phyloP scores from a whole-genome alignment of 2,329 filamentous ascomycete genomes.

The Apiospora sp. region DNA sequence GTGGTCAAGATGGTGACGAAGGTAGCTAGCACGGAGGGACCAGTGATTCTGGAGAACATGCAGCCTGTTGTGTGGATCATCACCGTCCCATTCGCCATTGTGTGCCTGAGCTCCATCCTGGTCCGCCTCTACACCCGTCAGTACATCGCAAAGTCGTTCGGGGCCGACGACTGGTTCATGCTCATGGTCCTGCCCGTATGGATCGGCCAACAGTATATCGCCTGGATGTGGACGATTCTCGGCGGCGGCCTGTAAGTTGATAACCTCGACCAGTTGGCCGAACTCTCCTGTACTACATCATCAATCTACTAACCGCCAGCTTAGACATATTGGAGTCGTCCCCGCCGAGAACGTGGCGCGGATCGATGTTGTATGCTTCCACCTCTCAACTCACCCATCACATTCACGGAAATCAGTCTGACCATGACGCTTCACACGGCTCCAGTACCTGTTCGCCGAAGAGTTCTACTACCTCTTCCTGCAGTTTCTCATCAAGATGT shows the following conservation, averaged over 20 bases:
- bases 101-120: neutral
- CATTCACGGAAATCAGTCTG: neutral
- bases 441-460: constrained; percentile 40
- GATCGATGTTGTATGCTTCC: neutral
- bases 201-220: constrained; percentile 22
- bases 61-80: constrained; percentile 4
- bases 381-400: neutral
- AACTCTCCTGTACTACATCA: no score
- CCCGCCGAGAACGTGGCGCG: neutral
- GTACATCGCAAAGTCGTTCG: neutral
- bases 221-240: constrained; percentile 21
- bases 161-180: constrained; percentile 18
- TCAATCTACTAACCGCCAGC: neutral
- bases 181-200: neutral
- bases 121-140: constrained; percentile 16
- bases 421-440: neutral
- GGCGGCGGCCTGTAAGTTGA: constrained; percentile 25
- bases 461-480: constrained; percentile 42
- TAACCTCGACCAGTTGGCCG: neutral
- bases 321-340: neutral
- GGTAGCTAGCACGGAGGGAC: neutral
- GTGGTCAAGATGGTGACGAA: neutral
- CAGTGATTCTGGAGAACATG: constrained; percentile 9
- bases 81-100: neutral
- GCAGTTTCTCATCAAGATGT: constrained; percentile 43